Evolutionary conservation across 805 yeast genomes (phyloP).

Genomic region (Sugiyamaella valdiviana): DNA sequence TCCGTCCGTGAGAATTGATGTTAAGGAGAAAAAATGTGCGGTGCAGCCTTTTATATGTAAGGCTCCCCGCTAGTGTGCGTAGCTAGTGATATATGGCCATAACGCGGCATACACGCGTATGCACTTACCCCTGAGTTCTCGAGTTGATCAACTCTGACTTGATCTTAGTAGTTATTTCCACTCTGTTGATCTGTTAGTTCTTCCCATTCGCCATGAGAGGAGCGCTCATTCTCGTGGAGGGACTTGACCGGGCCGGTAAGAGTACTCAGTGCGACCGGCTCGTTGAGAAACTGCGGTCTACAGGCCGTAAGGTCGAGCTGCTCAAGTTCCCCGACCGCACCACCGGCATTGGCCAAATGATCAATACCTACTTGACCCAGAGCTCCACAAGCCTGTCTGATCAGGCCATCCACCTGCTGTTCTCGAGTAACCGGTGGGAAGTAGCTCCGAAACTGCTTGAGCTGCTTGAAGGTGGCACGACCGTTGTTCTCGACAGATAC

Average conservation of each 20-base stretch:
- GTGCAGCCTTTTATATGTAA: not conserved
- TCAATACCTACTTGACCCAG: conserved; percentile 55
- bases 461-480: conserved; percentile 45
- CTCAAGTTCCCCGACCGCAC: conserved; percentile 85
- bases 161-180: no score
- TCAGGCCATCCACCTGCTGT: conserved; percentile 77
- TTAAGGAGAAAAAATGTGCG: conserved; percentile 12
- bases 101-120: not conserved
- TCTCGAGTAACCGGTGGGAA: conserved; percentile 96
- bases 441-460: conserved; percentile 42
- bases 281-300: conserved; percentile 25
- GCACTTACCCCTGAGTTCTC: not conserved
- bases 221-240: conserved; percentile 74
- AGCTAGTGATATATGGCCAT: not conserved
- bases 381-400: conserved; percentile 51
- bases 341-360: conserved; percentile 73
- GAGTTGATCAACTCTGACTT: no score
- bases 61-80: not conserved
- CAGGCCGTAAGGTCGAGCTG: conserved; percentile 37
- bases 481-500: conserved; percentile 76
- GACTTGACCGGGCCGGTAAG: conserved; percentile 92
- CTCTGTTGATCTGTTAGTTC: no score
- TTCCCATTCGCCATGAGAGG: conserved; percentile 64
- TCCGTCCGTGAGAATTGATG: conserved; percentile 21
- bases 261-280: conserved; percentile 65